phyloP scores from a whole-genome alignment of 2,329 filamentous ascomycete genomes.

The Clarireedia paspali region DNA sequence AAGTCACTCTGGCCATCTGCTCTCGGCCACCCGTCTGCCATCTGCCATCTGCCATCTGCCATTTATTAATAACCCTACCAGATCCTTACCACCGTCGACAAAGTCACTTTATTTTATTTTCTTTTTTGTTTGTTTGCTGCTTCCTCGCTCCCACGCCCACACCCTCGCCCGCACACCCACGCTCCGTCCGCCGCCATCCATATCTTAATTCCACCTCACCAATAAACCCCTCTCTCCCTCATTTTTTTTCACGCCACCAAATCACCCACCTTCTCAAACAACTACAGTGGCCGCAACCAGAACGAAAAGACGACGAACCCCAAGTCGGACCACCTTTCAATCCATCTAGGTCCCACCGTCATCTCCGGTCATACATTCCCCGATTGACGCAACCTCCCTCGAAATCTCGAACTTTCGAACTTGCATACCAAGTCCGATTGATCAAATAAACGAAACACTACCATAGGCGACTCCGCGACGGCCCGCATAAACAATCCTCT shows the following conservation, averaged over 20 bases:
- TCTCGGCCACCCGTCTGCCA: no score
- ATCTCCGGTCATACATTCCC: background rate
- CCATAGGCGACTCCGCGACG: constrained; percentile 3
- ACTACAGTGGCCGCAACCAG: background rate
- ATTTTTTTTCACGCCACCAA: background rate
- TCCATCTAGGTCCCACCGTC: background rate
- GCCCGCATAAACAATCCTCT: background rate
- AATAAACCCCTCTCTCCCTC: no score
- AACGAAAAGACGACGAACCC: no score
- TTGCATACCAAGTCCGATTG: constrained; percentile 1
- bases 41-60: no score
- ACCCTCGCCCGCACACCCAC: background rate
- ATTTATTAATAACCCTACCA: no score
- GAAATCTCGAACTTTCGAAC: background rate
- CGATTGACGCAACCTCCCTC: background rate
- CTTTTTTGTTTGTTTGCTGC: no score
- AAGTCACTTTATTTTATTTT: no score
- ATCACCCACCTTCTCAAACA: background rate
- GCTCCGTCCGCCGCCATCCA: no score
- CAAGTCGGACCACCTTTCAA: background rate
- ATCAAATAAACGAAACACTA: background rate
- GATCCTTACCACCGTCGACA: no score
- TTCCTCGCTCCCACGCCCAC: no score
- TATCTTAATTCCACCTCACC: no score
- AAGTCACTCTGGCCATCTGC: no score